Conservation (phyloP, 2,329 filamentous ascomycete genomes). For the Xylaria hypoxylon region DNA sequence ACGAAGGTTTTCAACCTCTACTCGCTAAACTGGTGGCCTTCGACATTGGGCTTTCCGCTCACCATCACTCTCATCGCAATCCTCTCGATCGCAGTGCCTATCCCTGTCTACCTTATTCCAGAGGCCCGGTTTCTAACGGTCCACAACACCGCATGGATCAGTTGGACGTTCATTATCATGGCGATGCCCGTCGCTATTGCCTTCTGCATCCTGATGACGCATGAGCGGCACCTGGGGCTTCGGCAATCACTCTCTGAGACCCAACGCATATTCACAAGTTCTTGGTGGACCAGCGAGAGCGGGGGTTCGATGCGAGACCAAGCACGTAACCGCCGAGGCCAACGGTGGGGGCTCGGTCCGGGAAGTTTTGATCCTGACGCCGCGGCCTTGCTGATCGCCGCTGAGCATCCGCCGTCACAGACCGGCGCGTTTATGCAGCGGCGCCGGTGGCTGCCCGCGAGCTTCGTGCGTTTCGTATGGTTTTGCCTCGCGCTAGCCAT, state of each 20-base stretch:
- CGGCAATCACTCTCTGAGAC: constrained; percentile 73
- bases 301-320: constrained; percentile 55
- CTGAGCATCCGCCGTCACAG: constrained; percentile 42
- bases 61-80: constrained; percentile 71
- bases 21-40: constrained; percentile 77
- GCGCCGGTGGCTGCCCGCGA: constrained; percentile 70
- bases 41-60: constrained; percentile 71
- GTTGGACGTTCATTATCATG: constrained; percentile 78
- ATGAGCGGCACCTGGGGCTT: constrained; percentile 71
- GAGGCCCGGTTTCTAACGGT: constrained; percentile 64
- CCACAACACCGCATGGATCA: constrained; percentile 76
- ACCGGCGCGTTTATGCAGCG: constrained; percentile 56
- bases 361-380: constrained; percentile 55
- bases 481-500: constrained; percentile 73
- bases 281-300: constrained; percentile 73
- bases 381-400: constrained; percentile 44
- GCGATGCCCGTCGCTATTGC: constrained; percentile 75
- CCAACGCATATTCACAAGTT: constrained; percentile 73
- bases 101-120: constrained; percentile 69
- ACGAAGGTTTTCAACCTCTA: constrained; percentile 79
- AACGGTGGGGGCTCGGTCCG: constrained; percentile 52
- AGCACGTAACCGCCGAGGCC: constrained; percentile 56
- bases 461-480: constrained; percentile 77
- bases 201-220: constrained; percentile 71
- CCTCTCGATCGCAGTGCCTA: constrained; percentile 68